phyloP scores from a whole-genome alignment of 106 monocot species.

The Xerophyta viscosa region DNA sequence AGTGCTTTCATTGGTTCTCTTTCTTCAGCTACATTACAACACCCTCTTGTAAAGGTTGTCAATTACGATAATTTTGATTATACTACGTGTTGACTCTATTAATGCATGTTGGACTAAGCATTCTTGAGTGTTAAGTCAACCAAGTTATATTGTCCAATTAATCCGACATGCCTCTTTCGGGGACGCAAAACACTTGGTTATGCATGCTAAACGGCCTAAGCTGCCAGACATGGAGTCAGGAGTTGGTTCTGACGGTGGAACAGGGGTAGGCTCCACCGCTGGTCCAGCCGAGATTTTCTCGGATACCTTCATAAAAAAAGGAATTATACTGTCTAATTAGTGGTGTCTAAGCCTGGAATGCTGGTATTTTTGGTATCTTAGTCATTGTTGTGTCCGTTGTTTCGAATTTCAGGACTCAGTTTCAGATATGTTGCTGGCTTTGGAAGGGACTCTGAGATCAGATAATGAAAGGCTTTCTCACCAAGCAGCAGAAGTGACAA shows the following conservation, averaged over 20 bases:
- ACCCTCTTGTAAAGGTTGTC: constrained; percentile 39
- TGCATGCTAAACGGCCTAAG: too few species aligned
- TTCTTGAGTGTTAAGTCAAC: too few species aligned
- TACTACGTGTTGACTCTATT: neutral
- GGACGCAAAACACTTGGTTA: too few species aligned
- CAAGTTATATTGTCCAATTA: too few species aligned
- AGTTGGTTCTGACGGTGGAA: too few species aligned
- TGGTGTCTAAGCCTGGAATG: neutral
- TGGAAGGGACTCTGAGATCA: constrained; percentile 70
- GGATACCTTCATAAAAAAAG: too few species aligned
- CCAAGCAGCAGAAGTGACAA: constrained; percentile 30
- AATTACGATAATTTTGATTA: neutral
- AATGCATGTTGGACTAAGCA: too few species aligned
- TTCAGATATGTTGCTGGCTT: constrained; percentile 55
- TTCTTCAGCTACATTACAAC: constrained; percentile 20
- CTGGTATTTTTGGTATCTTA: neutral
- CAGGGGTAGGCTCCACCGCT: too few species aligned
- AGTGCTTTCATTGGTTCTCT: constrained; percentile 30
- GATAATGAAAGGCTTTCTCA: constrained; percentile 34
- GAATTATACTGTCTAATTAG: neutral
- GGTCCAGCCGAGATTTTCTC: too few species aligned
- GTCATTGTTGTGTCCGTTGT: neutral
- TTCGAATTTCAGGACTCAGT: constrained; percentile 50
- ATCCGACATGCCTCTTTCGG: too few species aligned
- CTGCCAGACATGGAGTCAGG: too few species aligned